Evolutionary conservation across 768 basidiomycete genomes (phyloP), one percentile per base, ranked within the genome.

Genomic region (Psilocybe cubensis): DNA sequence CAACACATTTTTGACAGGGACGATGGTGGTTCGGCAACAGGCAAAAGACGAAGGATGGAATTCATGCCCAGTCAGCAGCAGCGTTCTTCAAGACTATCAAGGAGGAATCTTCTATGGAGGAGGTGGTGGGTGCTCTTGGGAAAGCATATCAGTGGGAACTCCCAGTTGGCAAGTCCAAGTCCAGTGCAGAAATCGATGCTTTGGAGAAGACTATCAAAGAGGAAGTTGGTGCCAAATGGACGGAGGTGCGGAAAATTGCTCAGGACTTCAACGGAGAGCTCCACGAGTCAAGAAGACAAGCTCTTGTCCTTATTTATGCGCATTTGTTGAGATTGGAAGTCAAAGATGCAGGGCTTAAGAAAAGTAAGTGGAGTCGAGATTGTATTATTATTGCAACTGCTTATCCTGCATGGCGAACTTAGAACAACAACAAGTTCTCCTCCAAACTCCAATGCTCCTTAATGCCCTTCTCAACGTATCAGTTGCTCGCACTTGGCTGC

Each of bases 21-120:
- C 84, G 87, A 29, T 98, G 97, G 97, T 99, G 97, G 97, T 99
- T 98, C 67, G 92, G 94, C 3, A 92, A 87, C 63, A 82, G 91
- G 55, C 80, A 86, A 61, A 88, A 84, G 72, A 99, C 97, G 14
- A 96, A 97, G 72, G 97, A 99, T 62, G 94, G 94, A 40, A 81
- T 97, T 54, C 78, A 92, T 58, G 85, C 88, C 21, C 78, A 77
- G 38, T 92, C 94, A 0, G 96, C 96, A 2, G 86, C 93, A 27
- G 77, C 81, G 0, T 94, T 94, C 77, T 99, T 97, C 87, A 92
- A 90, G 69, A 77, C 81, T 3, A 64, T 98, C n/a, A 84, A 81
- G 25, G 96, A 99, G 67, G 86, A 89, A 25, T 28, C 14, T 14
- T 25, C 41, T 49, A 7, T 63, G 89, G 88, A 90, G 29, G 88